Evolutionary conservation across 2,329 filamentous ascomycete genomes (phyloP), one percentile per base, ranked within the genome.

Genomic region (Cladosporium sp.): DNA sequence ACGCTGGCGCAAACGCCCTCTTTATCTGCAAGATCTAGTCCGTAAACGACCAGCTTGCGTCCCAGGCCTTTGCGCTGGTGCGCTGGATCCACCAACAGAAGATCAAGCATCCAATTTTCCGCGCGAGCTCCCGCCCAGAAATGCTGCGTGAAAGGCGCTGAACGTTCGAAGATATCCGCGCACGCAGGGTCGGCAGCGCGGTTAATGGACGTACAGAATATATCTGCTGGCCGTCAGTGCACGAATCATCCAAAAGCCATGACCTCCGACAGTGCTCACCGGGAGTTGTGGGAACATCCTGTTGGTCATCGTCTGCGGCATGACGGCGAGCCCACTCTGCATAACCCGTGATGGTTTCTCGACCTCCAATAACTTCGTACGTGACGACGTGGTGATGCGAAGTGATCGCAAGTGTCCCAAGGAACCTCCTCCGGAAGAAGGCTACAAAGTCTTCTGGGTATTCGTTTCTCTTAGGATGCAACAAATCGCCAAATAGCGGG

Each of bases 1-100:
- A 73, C 68, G 52, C 71, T 71, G 26, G 69, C 69, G 23, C 77
- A 68, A 53, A 89, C 89, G 84, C 85, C 90, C 70, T 85, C 84
- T 56, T 64, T 52, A 44, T 60, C 70, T 28, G 74, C 73, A 14
- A 65, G 62, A 49, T 72, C 72, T 7, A 75, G 68, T 3, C 74
- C 74, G 69, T 71, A 75, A 21, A 28, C 37, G 1, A 74, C 71
- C 8, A 76, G 65, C 18, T 69, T 65, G 31, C 68, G 66, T 1
- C 73, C 74, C 33, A 71, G 68, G 0, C 74, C 74, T 53, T 69
- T 67, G 3, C 70, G 66, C 29, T 70, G 64, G 18, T 65, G 64
- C 1, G 58, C 26, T 2, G 73, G 70, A 58, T 70, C 70, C 0
- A 75, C 71, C 29, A 69, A 71, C 1, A 74, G 52, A 1, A 72